Conservation (phyloP, 2,329 filamentous ascomycete genomes). For the Stachybotrys elegans region DNA sequence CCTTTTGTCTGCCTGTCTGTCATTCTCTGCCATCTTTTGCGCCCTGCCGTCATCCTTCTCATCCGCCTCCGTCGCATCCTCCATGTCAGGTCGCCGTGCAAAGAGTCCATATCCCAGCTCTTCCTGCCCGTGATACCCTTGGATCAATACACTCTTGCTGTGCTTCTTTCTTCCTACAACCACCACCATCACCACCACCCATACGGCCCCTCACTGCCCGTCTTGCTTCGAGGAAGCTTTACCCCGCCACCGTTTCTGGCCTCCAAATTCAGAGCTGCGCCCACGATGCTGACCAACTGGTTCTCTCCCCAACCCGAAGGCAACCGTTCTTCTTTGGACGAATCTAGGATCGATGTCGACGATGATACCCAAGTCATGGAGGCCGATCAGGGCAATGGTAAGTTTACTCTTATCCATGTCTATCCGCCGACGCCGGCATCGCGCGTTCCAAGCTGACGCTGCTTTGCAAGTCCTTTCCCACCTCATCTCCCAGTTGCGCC, state of each 20-base stretch:
- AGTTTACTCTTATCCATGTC: constrained; percentile 22
- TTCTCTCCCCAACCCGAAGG: constrained; percentile 33
- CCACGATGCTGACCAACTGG: constrained; percentile 38
- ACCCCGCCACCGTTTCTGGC: constrained; percentile 7
- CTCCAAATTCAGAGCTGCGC: constrained; percentile 9
- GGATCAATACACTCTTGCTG: too few relatives aligned
- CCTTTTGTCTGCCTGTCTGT: neutral
- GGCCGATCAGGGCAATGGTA: constrained; percentile 91
- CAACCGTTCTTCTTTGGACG: constrained; percentile 53
- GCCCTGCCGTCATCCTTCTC: neutral
- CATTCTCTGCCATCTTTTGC: too few relatives aligned
- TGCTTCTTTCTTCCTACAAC: too few relatives aligned
- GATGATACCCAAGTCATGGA: constrained; percentile 82
- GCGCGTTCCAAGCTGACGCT: constrained; percentile 10
- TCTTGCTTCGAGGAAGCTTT: too few relatives aligned
- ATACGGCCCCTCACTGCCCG: constrained; percentile 14
- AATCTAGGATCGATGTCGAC: constrained; percentile 35
- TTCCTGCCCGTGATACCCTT: too few relatives aligned
- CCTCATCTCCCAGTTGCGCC: constrained; percentile 94
- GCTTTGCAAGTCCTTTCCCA: constrained; percentile 72
- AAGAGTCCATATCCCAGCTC: too few relatives aligned
- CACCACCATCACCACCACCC: too few relatives aligned
- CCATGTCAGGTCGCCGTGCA: too few relatives aligned
- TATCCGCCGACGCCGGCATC: constrained; percentile 3
- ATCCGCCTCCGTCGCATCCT: too few relatives aligned